Base-by-base conservation (phyloP, 495 filamentous ascomycete species). In the Annulohypoxylon bovei region DNA sequence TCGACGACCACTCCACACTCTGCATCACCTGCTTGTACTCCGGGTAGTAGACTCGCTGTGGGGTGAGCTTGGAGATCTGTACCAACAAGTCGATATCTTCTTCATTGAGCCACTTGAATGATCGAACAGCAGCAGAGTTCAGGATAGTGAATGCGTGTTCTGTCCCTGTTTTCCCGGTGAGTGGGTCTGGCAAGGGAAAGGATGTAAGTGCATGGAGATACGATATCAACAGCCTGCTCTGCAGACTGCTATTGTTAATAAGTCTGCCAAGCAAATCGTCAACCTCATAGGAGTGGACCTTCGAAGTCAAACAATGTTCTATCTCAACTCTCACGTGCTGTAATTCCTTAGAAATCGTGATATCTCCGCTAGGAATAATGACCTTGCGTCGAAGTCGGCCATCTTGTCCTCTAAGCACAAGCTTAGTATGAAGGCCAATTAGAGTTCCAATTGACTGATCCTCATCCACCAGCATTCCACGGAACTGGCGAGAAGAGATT, bases 161-260 rank as follows among this genome's bases (percentile, higher is more conserved):
- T 0, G 88, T 91, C 0, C 91, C 91, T 2, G 88, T 92, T 25
- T 76, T 80, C 0, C 69, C 61, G 0, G 87, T 89, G 0, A 92
- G 73, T 0, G 81, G 78, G 67, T 93, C 91, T 0, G 86, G 82
- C 0, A 91, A 65, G 46, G 81, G 85, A 54, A 80, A 84, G 1
- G 88, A 86, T 0, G 89, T 92, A 0, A 88, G n/a, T 0, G 88
- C 89, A 67, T 92, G 88, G 1, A 92, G 79, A 56, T 87, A 87
- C 37, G 78, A 82, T 8, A 87, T 68, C 54, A 80, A 82, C 0
- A 91, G 74, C 67, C 82, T 86, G 78, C 84, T 87, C 14, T 84
- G 79, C 1, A 90, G 54, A 22, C 80, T 85, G 0, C 85, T 84
- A 66, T 84, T 83, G 39, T 87, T 83, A 0, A 77, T 61, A 6